Percentiles rank a stretch among this genome's conserved stretches.
phyloP scores from a whole-genome alignment of 495 filamentous ascomycete species.

The Beverwykella pulmonaria region DNA sequence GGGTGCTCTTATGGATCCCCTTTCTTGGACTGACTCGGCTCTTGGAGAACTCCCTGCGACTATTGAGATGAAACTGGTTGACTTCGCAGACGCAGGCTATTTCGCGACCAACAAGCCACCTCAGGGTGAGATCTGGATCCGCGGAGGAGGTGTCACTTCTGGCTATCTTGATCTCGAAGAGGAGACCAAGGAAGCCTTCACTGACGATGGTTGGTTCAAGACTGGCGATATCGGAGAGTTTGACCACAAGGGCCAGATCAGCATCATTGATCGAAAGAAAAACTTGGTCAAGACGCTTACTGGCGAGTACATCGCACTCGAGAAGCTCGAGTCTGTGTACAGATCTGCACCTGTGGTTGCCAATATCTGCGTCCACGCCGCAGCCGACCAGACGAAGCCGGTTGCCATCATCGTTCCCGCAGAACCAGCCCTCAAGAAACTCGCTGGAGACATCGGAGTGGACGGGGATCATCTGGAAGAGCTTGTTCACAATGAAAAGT shows the following conservation, averaged over 20 bases:
- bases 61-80: conserved; percentile 91
- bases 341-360: conserved; percentile 79
- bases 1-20: conserved; percentile 87
- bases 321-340: conserved; percentile 98
- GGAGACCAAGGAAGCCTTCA: conserved; percentile 75
- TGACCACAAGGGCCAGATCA: conserved; percentile 75
- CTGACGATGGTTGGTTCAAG: conserved; percentile 90
- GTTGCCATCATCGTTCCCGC: conserved; percentile 92
- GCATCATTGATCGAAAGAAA: conserved; percentile 97
- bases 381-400: conserved; percentile 76
- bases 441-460: conserved; percentile 73
- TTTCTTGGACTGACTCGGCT: conserved; percentile 81
- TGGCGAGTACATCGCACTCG: conserved; percentile 96
- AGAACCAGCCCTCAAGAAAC: conserved; percentile 80
- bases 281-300: conserved; percentile 94
- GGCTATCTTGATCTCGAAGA: conserved; percentile 82
- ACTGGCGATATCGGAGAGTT: conserved; percentile 95
- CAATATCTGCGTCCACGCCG: conserved; percentile 96
- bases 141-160: conserved; percentile 70
- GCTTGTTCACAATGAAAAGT: conserved; percentile 80
- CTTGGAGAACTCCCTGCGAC: conserved; percentile 81
- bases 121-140: conserved; percentile 95
- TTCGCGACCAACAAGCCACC: conserved; percentile 81
- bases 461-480: conserved; percentile 71
- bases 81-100: conserved; percentile 94